Percentiles rank a stretch among this genome's conserved stretches.
Conservation (phyloP, 148 eudicot genomes). For the Persicaria tinctoria region DNA sequence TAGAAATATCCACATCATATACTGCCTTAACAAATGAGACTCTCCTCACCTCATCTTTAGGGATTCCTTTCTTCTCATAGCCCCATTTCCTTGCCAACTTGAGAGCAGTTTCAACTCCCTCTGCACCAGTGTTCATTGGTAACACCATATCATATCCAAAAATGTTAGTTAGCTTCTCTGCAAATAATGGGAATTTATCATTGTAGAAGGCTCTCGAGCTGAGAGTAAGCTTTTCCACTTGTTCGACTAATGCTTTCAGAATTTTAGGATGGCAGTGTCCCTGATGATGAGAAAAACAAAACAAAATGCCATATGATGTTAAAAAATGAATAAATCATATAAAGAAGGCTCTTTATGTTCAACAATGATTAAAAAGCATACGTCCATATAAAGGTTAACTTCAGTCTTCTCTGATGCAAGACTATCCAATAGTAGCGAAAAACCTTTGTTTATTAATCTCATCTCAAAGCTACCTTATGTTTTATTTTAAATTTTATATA, state of each 20-base stretch:
- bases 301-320: not conserved
- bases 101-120: slow-evolving; percentile 96
- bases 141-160: slow-evolving; percentile 98
- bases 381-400: not conserved
- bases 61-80: slow-evolving; percentile 78
- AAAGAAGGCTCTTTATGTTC: not conserved
- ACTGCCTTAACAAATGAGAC: not conserved
- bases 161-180: slow-evolving; percentile 68
- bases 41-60: slow-evolving; percentile 63
- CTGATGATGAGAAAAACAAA: slow-evolving; percentile 35
- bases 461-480: not conserved
- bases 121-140: slow-evolving; percentile 99
- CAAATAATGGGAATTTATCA: slow-evolving; percentile 76
- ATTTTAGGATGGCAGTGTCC: slow-evolving; percentile 97
- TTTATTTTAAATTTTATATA: not conserved
- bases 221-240: slow-evolving; percentile 77
- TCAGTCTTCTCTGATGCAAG: too few relatives aligned
- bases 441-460: not conserved
- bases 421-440: not conserved
- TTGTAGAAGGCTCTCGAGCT: slow-evolving; percentile 98
- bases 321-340: not conserved
- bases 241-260: slow-evolving; percentile 67
- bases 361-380: not conserved
- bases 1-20: not conserved
- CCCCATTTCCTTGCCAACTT: slow-evolving; percentile 99